These are phyloP conservation scores for Jackrogersella minutella DNA, from an alignment of 495 filamentous ascomycete species.

Conservation along the genomic window DNA sequence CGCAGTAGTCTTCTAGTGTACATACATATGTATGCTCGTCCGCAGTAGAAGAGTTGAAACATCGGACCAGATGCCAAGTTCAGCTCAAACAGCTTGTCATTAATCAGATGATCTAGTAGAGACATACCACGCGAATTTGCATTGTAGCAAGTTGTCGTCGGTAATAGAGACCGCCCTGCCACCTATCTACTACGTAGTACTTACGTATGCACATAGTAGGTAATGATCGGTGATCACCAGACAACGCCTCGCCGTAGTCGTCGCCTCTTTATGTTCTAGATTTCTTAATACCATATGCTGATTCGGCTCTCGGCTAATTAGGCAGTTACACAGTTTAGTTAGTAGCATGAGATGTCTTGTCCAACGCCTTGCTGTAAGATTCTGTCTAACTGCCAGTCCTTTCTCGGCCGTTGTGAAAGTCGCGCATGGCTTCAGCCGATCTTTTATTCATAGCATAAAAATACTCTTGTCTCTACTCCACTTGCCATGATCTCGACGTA, in stretches of 20 bases:
- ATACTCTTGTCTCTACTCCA: slow-evolving; percentile 15
- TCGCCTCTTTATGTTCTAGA: slow-evolving; percentile 4
- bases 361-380: neutral
- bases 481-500: slow-evolving; percentile 16
- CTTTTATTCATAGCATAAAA: slow-evolving; percentile 21
- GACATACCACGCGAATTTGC: neutral
- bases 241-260: neutral
- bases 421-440: slow-evolving; percentile 13
- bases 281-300: slow-evolving; percentile 19
- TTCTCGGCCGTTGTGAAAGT: slow-evolving; percentile 21
- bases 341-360: neutral
- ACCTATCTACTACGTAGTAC: neutral
- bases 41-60: neutral
- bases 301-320: slow-evolving; percentile 4
- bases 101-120: slow-evolving; percentile 8
- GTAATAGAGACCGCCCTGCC: neutral
- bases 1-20: no score
- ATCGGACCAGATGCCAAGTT: slow-evolving; percentile 13
- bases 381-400: neutral
- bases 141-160: neutral
- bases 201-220: neutral
- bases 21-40: no score
- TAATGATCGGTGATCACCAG: slow-evolving; percentile 22
- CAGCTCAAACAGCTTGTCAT: slow-evolving; percentile 15
- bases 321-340: neutral